A percentile compares a stretch with the other conserved stretches of the same genome.
Evolutionary conservation across 2,329 filamentous ascomycete species (phyloP).

Genomic region (Aspergillus calidoustus): DNA sequence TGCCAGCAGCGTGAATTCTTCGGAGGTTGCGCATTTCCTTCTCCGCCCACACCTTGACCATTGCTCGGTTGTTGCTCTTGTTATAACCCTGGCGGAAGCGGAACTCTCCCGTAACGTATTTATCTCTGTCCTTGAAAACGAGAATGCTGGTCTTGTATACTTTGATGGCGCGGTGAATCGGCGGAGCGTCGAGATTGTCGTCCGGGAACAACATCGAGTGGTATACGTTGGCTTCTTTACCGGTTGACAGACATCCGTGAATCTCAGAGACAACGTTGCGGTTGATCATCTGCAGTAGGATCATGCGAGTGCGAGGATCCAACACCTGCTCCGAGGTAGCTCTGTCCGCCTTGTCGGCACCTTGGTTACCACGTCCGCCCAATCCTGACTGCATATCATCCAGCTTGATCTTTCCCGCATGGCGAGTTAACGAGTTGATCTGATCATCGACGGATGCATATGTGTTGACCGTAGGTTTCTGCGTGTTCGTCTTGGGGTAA

Average conservation of each 20-base stretch:
- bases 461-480: conserved; percentile 80
- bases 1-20: conserved; percentile 79
- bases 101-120: conserved; percentile 94
- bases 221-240: conserved; percentile 98
- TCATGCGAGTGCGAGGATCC: conserved; percentile 92
- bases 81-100: conserved; percentile 89
- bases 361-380: conserved; percentile 51
- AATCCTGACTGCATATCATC: conserved; percentile 64
- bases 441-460: conserved; percentile 83
- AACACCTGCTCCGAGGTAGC: conserved; percentile 94
- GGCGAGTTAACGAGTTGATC: conserved; percentile 78
- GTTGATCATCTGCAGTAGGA: conserved; percentile 95
- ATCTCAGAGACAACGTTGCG: conserved; percentile 86
- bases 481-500: conserved; percentile 74
- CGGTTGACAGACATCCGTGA: conserved; percentile 92
- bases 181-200: conserved; percentile 48
- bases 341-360: conserved; percentile 80
- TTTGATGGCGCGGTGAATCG: conserved; percentile 85
- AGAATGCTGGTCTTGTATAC: conserved; percentile 98
- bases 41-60: conserved; percentile 99
- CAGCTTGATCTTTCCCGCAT: conserved; percentile 83
- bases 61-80: conserved; percentile 92
- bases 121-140: conserved; percentile 96
- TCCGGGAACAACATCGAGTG: conserved; percentile 72
- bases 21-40: conserved; percentile 96